Base-by-base conservation (phyloP, 495 filamentous ascomycete genomes). In the Lepidopterella palustris region DNA sequence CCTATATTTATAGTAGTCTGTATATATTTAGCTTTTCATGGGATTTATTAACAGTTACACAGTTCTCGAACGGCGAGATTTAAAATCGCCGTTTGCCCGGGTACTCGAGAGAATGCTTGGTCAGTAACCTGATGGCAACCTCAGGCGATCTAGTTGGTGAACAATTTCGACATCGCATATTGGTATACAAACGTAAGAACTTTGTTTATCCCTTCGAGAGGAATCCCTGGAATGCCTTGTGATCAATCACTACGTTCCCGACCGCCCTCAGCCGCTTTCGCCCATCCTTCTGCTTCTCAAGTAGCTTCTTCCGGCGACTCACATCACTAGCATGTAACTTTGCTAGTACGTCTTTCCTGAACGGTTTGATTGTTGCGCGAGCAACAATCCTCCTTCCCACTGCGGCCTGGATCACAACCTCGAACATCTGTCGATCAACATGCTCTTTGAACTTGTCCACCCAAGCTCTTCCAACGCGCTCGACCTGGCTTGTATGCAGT, bases 231-330 rank as follows among this genome's bases (percentile, higher is more conserved):
- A 98, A 97, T 0, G 90, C 88, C 66, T 88, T 85, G 58, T 97
- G 89, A 49, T 97, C 91, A 73, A 98, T 97, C 26, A 88, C 79
- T 6, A 98, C 90, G 66, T 95, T 85, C 21, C 84, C 85, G 20
- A 87, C 82, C 1, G 83, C 75, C 56, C 81, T 81, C 58, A 97
- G 73, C 75, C 84, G 88, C 82, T 96, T 97, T 58, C 89, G 81
- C 0, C 93, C 93, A 64, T 92, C 92, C 76, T 98, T 98, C 73
- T 98, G 93, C 79, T 91, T 96, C 75, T 97, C 92, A 42, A 98
- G 70, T 62, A 98, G 72, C 74, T 98, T 98, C 68, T 84, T 80
- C 49, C 91, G 80, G 31, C 93, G 78, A 9, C 81, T 82, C 18
- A 95, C 80, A 76, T 98, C 93, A 64, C 85, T 86, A 8, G 95